Evolutionary conservation across 805 yeast genomes (phyloP), one percentile per base, ranked within the genome.

Genomic region (Zygosaccharomyces pseudorouxii): DNA sequence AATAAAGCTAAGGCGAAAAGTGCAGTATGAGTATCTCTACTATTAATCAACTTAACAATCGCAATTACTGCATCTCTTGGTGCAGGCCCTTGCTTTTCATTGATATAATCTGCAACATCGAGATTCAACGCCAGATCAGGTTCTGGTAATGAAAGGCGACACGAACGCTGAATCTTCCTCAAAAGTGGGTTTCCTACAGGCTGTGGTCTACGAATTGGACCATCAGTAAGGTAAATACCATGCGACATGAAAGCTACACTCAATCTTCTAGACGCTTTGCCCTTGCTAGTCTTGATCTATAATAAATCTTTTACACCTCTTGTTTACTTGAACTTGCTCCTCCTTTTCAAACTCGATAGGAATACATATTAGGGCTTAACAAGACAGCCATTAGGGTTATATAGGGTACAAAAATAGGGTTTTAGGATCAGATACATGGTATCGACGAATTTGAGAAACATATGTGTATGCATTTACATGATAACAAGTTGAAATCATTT

Each of bases 31-130:
- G 95, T 81, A 56, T 86, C 93, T 60, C 88, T 76, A 56, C 84
- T 84, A 69, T 89, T 86, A 63, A 92, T 79, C 53, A 89, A 74
- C 61, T 83, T 84, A 46, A 85, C 97, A 53, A 90, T 82, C 5
- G 90, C 83, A 53, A 82, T 76, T 5, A 95, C 95, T 3, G 98
- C 97, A 62, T 92, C 97, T 52, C 97, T 77, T 2, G 98, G 96
- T 9, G 87, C 74, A 14, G 80, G 77, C 22, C 96, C 98, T 71
- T 90, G 96, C 62, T 92, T 92, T 47, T 86, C 90, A 64, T 93
- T 93, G 67, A 93, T 82, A 59, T 84, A 77, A 68, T 93, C 99
- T 52, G 97, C 92, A 51, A 93, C 90, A 64, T 92, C 97, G 57
- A 93, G 71, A 64, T 92, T 93, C 53, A 89, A 71, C 3, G 89